Base-by-base conservation (phyloP, 23 red algal species). In the Gracilaria caudata region DNA sequence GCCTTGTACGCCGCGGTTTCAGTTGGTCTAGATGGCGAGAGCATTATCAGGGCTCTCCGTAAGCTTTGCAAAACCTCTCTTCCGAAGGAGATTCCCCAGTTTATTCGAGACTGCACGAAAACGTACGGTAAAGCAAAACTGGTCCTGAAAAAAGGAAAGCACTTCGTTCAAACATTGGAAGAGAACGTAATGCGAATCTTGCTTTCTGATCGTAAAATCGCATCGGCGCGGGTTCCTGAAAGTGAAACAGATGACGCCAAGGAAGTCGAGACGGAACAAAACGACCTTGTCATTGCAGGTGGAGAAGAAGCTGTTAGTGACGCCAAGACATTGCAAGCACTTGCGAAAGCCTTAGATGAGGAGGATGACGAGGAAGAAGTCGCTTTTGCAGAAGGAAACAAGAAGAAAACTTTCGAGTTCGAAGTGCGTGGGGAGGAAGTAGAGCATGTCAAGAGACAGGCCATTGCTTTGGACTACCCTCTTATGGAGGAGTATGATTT, bases 401-500 rank as follows among this genome's bases (percentile, higher is more conserved):
- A 74, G 81, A 82, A 93, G 45, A 86, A 94, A 76, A 73, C 77
- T 11, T 94, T 79, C 73, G 73, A 85, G 41, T 94, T 94, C 88
- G 91, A 94, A 68, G 83, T 94, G 19, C 84, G 82, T 46, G 51
- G 73, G 21, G 92, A 93, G 58, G 76, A 93, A 33, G 96, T 98
- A 14, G 96, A 98, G 51, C 88, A 92, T 39, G 87, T 98, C n/a
- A 98, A 98, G 34, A 92, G 92, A 30, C 92, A 83, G 21, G 91
- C 88, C 2, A 94, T 93, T 51, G 92, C 95, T 37, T 74, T 98
- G 8, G 86, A 98, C 16, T 98, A 98, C 80, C 96, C 96, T 38
- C 85, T 98, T 40, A 89, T 98, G 85, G 96, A 98, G 64, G 96
- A 98, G 87, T 98, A 98, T 64, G 96, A 98, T 56, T 98, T 98